A percentile compares a stretch with the other conserved stretches of the same genome.
phyloP scores from a whole-genome alignment of 768 basidiomycete genomes.

The Mrakia blollopis region DNA sequence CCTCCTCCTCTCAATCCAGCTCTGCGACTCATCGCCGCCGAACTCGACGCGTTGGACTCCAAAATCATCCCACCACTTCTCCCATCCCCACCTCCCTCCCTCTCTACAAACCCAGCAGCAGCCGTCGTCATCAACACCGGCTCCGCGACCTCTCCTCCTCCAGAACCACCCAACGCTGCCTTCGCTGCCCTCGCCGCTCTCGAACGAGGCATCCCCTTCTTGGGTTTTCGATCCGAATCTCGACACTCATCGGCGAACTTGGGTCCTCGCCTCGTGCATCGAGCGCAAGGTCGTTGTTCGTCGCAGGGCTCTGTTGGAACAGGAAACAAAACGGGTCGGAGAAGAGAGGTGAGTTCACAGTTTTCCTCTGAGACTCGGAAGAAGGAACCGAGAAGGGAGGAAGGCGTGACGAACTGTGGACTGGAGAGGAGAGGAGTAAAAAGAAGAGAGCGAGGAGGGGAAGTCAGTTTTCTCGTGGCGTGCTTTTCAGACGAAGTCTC shows the following conservation, averaged over 20 bases:
- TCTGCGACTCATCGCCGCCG: background rate
- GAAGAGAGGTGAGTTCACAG: background rate
- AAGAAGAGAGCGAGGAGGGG: background rate
- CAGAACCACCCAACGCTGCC: background rate
- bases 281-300: conserved; percentile 5
- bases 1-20: background rate
- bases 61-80: background rate
- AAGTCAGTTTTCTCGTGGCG: background rate
- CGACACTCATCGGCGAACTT: conserved; percentile 9
- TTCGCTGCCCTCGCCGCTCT: background rate
- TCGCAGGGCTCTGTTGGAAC: conserved; percentile 7
- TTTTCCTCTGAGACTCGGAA: background rate
- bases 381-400: background rate
- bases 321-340: background rate
- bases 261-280: conserved; percentile 9
- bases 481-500: too few species aligned
- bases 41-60: background rate
- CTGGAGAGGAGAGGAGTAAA: background rate
- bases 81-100: background rate
- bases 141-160: background rate
- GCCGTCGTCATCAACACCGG: background rate
- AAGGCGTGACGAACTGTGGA: conserved; percentile 7
- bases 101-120: background rate
- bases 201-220: background rate
- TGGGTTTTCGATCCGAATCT: conserved; percentile 13